Base-by-base conservation (phyloP, 768 basidiomycete genomes). In the Leccinum subgranulosum region DNA sequence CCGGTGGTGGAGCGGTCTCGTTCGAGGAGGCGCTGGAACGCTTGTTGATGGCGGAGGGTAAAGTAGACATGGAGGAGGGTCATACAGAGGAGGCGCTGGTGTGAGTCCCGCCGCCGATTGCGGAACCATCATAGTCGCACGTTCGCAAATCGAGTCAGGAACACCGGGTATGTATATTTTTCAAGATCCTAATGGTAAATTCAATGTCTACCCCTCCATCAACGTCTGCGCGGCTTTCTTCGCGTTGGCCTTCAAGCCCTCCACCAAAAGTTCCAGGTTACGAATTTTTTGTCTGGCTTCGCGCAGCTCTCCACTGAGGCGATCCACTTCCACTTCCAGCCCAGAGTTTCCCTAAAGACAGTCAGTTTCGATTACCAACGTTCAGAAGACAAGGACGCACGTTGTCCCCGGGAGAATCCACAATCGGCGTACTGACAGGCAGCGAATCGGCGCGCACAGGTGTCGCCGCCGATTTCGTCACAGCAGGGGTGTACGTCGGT, bases 21-120 rank as follows among this genome's bases (percentile, higher is more conserved):
- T 64, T 88, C 84, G 66, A 92, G 83, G 66, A 88, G 77, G 63
- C 85, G 85, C 68, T 87, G 87, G 72, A 92, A 92, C 51, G 82
- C 86, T 72, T 84, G 84, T 73, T 87, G 83, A 71, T 88, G 83
- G 67, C 84, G 79, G 67, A 85, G 81, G 70, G 78, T 71, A 68
- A 89, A 88, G 73, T 84, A 81, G 58, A 79, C 85, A 88, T 91
- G 90, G 75, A 92, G 87, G 75, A 83, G 79, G 79, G 79, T 90
- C 88, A 90, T 90, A 31, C 29, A 31, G 31, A 31, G 31, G 29
- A 31, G 29, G 29, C 29, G 29, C 29, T 29, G 29, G 29, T 29
- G 29, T 29, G 29, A 29, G 29, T 10, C 29, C 23, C 23, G 23
- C 29, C 29, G 29, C 29, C 29, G 29, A 10, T 29, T 29, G 11